Evolutionary conservation across 805 yeast species (phyloP), one percentile per base, ranked within the genome.

Genomic region (Yamadazyma akitaensis): DNA sequence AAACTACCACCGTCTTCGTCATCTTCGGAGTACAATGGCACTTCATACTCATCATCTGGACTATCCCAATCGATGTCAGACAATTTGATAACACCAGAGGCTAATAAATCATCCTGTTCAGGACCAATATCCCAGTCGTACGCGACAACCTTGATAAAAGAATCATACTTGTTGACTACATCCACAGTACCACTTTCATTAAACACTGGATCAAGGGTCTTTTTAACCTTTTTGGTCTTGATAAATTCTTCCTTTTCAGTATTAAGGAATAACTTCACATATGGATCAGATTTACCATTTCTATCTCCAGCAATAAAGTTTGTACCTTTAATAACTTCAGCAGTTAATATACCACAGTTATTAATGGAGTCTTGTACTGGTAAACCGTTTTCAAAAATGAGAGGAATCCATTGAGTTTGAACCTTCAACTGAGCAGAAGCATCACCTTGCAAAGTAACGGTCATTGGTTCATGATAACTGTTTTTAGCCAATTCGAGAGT

Each of bases 111-210:
- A 65, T 94, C 92, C 50, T 79, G 80, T 48, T 83, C 89, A 39
- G 88, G 82, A 54, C 96, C 96, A 53, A 92, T 80, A 66, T 94
- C 99, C 97, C 97, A 92, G 63, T 94, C 99, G 59, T 61, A 75
- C 13, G 87, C 80, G 47, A 74, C 78, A 46, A 88, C 72, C 47
- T 68, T 70, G 43, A 91, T 61, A 3, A 64, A 62, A 10, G 87
- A 80, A 57, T 80, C 81, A 46, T 76, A 80, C 60, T 88, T 78
- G 62, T 85, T 84, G 19, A 72, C 59, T 21, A 90, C 70, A 31
- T 76, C 77, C 34, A 82, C 70, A 12, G 74, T 64, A 37, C 81
- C 77, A 14, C 67, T 62, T 70, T 90, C 97, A 62, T 91, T 84
- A 90, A 92, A 94, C 1, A 70, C 78, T n/a, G 99, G 99, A 49